Base-by-base conservation (phyloP, 2,329 filamentous ascomycete species). In the Trichoderma sp. region DNA sequence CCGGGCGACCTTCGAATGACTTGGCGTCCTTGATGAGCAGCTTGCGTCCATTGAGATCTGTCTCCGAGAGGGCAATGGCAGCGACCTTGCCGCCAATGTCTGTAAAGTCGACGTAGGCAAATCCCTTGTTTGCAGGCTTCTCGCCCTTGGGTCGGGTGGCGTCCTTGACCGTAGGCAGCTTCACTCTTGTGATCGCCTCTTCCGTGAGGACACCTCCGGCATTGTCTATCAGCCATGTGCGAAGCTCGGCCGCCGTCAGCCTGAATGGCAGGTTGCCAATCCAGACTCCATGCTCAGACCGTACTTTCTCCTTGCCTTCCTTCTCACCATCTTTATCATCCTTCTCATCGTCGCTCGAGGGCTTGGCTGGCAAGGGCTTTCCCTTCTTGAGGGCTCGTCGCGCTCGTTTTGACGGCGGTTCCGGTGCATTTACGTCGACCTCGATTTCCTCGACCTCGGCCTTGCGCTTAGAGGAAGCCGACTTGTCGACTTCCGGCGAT, bases 231-330 rank as follows among this genome's bases (percentile, higher is more conserved):
- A 99, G 84, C 87, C 97, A 98, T 73, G 87, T 88, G 77, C 91
- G 90, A 63, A 99, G 84, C 74, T 94, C 90, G 14, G 89, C 84
- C 72, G 92, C 90, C 58, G 92, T 96, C 53, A 92, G 86, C 61
- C 88, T 89, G 85, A 95, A 99, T n/a, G 92, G 89, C 74, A 99
- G 83, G 82, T 99, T 99, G 77, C 97, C 96, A 76, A 99, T 93
- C 96, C 96, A 99, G 75, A 99, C 89, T 74, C 94, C 93, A 81
- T 94, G 90, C 21, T 93, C 90, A 11, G 94, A 96, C 73, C 93
- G 91, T 76, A 85, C 83, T 75, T 87, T 85, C 69, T 86, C 77
- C 74, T 81, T 80, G 73, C 80, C 81, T 32, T 83, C 81, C 73
- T 82, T 83, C 71, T 82, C 79, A 47, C 82, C 80, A 6, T 77